Percentiles rank a stretch among this genome's conserved stretches.
Conservation (phyloP, 106 monocot species). For the Agapanthus africanus region DNA sequence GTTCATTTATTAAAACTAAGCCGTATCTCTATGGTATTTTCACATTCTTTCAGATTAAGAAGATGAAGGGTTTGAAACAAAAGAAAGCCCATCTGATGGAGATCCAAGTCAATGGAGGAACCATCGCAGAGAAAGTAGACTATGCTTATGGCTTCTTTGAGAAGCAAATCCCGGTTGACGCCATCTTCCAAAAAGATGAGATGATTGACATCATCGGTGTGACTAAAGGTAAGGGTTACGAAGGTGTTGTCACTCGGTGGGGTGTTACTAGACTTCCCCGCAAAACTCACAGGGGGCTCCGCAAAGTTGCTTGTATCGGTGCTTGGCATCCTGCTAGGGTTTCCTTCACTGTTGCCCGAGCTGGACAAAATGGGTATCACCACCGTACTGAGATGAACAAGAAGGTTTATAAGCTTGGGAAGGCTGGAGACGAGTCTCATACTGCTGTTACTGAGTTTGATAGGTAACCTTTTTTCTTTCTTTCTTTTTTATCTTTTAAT, state of each 20-base stretch:
- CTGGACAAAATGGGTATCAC: constrained; percentile 72
- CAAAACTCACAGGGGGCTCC: constrained; percentile 57
- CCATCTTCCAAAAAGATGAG: constrained; percentile 58
- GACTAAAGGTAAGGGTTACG: constrained; percentile 64
- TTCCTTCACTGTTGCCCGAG: constrained; percentile 50
- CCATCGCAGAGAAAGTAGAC: constrained; percentile 47
- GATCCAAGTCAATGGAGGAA: constrained; percentile 55
- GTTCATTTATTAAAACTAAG: too few species aligned
- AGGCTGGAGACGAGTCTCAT: constrained; percentile 48
- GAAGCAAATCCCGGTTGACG: constrained; percentile 47
- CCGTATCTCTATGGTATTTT: too few species aligned
- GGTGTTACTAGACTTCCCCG: constrained; percentile 60
- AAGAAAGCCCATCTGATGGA: constrained; percentile 75
- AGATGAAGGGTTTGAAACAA: constrained; percentile 57
- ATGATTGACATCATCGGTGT: constrained; percentile 64
- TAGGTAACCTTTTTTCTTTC: constrained; percentile 11
- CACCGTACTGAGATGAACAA: constrained; percentile 68
- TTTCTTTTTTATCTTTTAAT: too few species aligned
- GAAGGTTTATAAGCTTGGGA: constrained; percentile 57
- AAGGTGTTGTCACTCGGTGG: constrained; percentile 73
- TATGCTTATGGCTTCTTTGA: constrained; percentile 56
- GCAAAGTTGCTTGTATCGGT: constrained; percentile 71
- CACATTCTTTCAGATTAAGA: constrained; percentile 39
- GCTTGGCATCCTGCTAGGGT: constrained; percentile 76
- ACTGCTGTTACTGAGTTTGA: constrained; percentile 41